A percentile compares a stretch with the other conserved stretches of the same genome.
Evolutionary conservation across 1,139 yeast species (phyloP).

Genomic region (Kazachstania sp.): DNA sequence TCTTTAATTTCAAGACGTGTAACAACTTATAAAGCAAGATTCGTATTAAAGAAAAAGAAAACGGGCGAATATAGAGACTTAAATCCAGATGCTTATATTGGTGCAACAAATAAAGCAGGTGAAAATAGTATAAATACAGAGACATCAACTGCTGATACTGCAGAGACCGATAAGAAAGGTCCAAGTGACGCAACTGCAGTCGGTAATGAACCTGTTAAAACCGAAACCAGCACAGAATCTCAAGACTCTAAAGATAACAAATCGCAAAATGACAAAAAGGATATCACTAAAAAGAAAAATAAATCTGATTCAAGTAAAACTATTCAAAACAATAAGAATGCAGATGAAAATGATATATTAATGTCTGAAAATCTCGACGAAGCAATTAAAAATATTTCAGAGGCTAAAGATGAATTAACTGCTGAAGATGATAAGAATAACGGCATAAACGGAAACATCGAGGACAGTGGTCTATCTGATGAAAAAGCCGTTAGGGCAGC

Average conservation of each 20-base stretch:
- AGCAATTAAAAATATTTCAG: not conserved
- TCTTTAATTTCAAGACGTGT: slow-evolving; percentile 31
- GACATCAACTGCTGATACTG: not conserved
- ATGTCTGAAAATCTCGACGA: not conserved
- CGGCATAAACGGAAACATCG: not conserved
- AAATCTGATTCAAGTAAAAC: not conserved
- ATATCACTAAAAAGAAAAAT: not conserved
- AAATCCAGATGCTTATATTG: slow-evolving; percentile 1
- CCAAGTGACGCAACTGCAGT: not conserved
- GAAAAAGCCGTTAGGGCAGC: slow-evolving; percentile 24
- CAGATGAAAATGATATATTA: not conserved
- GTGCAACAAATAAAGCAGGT: not conserved
- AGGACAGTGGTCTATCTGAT: not conserved
- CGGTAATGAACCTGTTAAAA: not conserved
- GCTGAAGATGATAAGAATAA: not conserved
- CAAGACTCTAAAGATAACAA: not conserved
- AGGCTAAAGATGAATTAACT: not conserved
- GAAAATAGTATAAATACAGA: not conserved
- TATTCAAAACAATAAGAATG: not conserved
- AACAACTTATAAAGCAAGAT: slow-evolving; percentile 31
- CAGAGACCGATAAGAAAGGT: not conserved
- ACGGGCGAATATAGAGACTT: slow-evolving; percentile 16
- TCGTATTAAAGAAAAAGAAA: slow-evolving; percentile 29
- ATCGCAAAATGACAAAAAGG: no score
- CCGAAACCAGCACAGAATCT: not conserved